Evolutionary conservation across 2,329 filamentous ascomycete species (phyloP), one percentile per base, ranked within the genome.

Genomic region (Colletotrichum endophyticum): DNA sequence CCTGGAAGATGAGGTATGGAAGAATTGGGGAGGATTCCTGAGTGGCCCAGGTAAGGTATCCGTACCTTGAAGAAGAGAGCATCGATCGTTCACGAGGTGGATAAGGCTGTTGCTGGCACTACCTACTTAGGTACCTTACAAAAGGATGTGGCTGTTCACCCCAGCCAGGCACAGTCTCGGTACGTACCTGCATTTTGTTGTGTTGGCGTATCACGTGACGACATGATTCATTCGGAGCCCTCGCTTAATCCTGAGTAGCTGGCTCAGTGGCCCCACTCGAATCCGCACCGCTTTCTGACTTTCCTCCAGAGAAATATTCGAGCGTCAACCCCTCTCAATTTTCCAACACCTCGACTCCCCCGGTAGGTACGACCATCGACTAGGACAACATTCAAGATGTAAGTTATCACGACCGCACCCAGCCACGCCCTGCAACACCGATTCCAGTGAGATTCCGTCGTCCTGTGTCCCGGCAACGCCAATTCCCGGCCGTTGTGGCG

Each of bases 311-410:
- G 84, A 86, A 76, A 76, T 67, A 76, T 69, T 86, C 82, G 67
- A 81, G 80, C 80, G 81, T 80, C 56, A 77, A 84, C 82, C 85
- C 85, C 84, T 84, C 83, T 84, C 81, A 81, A 81, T 82, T 81
- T 83, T 84, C 56, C 85, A 85, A 85, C 73, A 70, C 67, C 74
- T 70, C 73, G 67, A 77, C 75, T 70, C 75, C 76, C 73, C 70
- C 70, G 73, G 73, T 76, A 80, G 79, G 81, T 83, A 80, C 83
- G 84, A 83, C 83, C 84, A 85, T 85, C 83, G 80, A 79, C 80
- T 80, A 79, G 81, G 80, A 81, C 81, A 81, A 81, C 81, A 79
- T 81, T 84, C 83, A 85, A 85, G 84, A 85, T 85, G 84, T 85
- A 83, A 85, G 84, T 85, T 78, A 77, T 73, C 73, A 76, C 76